These are phyloP conservation scores for Thielaviopsis ethacetica DNA, from an alignment of 2,329 filamentous ascomycete species.

Conservation along the genomic window DNA sequence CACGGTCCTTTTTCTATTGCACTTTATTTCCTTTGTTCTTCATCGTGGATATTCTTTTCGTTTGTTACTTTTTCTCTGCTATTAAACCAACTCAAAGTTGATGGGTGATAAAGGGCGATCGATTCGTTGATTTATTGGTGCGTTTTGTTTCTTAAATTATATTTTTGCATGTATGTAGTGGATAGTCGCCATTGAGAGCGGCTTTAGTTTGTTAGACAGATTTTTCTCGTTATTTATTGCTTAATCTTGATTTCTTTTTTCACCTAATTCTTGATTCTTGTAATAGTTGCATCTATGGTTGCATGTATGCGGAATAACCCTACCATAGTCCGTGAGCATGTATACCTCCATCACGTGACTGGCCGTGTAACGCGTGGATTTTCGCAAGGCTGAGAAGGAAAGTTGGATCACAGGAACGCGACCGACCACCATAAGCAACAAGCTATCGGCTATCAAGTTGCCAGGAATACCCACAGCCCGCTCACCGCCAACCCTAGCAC, in stretches of 20 bases:
- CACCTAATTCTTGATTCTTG: background rate
- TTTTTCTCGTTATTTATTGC: background rate
- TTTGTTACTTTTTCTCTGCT: background rate
- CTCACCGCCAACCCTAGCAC: too few relatives aligned
- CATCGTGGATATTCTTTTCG: background rate
- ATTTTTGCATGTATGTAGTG: background rate
- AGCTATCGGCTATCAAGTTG: too few relatives aligned
- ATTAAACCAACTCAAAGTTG: background rate
- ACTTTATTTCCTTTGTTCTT: background rate
- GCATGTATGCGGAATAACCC: background rate
- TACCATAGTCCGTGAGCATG: background rate
- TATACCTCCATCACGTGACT: too few relatives aligned
- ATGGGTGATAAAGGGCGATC: too few relatives aligned
- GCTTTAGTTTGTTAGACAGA: background rate
- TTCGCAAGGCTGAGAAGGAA: too few relatives aligned
- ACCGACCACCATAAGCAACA: too few relatives aligned
- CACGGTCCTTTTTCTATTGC: background rate
- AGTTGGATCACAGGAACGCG: too few relatives aligned
- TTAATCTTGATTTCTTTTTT: background rate
- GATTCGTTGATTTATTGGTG: background rate
- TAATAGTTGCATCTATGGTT: too few relatives aligned
- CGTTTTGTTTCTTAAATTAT: background rate
- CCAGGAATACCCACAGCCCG: too few relatives aligned
- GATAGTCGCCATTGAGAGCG: background rate
- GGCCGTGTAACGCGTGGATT: too few relatives aligned